Base-by-base conservation (phyloP, 805 yeast genomes). In the Pichia membranifaciens region DNA sequence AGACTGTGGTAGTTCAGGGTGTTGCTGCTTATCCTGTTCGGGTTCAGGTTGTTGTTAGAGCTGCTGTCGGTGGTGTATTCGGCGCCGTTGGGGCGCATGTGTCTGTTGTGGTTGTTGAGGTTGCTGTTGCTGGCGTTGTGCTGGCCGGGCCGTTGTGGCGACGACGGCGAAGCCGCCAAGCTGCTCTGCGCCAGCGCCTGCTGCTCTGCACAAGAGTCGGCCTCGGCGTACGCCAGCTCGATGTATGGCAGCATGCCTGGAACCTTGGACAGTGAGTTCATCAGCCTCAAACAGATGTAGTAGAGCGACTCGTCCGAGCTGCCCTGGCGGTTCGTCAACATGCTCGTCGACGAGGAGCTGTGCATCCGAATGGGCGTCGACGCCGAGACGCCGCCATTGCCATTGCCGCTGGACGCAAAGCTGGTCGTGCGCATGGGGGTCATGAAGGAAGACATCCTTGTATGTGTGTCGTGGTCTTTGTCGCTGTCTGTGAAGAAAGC, bases 171-270 rank as follows among this genome's bases (percentile, higher is more conserved):
- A 15, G 38, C 29, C n/a, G 40, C 45, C 44, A 17, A 25, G 18
- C 33, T 20, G 22, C 39, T 40, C 43, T 45, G 22, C 9, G 48
- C 41, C 32, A 47, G 23, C 0, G 89, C 86, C 65, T 85, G 93
- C 55, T 82, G 83, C 59, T 84, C 91, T 40, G 86, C 78, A 42
- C 79, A 68, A 31, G 75, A 77, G 58, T 84, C 90, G 6, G 89
- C 85, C 13, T 81, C 71, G 12, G 76, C 69, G 60, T 75, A 76
- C 2, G 91, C 90, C 33, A 79, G 67, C 45, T 75, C 74, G 49
- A 86, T 60, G 61, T 79, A 84, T 35, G 89, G 84, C 33, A 74
- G 75, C 74, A 88, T 73, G 17, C 83, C 89, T 0, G 84, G 79
- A 20, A 85, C 74, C 36, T 69, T 66, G 45, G 75, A 78, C 32